These are phyloP conservation scores for Podospora anserina DNA, from an alignment of 495 filamentous ascomycete genomes.

Conservation along the genomic window DNA sequence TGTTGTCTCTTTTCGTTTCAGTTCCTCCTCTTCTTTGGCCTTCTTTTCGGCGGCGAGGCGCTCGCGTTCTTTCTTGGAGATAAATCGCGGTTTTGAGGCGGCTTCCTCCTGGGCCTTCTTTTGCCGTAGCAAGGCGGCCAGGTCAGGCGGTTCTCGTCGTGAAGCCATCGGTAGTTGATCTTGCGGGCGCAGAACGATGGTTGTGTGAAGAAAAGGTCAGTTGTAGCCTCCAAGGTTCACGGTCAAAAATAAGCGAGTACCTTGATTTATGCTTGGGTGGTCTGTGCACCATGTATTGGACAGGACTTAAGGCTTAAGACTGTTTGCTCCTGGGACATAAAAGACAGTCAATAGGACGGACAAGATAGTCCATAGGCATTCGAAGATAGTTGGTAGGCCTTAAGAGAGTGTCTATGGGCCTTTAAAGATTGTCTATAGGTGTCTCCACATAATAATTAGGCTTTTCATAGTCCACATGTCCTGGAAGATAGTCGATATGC, in stretches of 20 bases:
- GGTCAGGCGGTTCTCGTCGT: slow-evolving; percentile 43
- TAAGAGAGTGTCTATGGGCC: no score
- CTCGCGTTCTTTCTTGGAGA: slow-evolving; percentile 87
- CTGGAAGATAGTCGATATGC: no score
- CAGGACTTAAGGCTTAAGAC: no score
- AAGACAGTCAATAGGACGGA: no score
- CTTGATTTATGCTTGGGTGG: not conserved
- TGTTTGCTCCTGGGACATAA: no score
- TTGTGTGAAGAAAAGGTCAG: no score
- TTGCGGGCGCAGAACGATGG: no score
- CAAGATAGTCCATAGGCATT: no score
- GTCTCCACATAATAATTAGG: no score
- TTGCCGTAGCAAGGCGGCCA: slow-evolving; percentile 49
- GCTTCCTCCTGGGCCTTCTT: slow-evolving; percentile 45
- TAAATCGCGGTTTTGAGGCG: slow-evolving; percentile 77
- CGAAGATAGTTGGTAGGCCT: no score
- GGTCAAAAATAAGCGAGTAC: not conserved
- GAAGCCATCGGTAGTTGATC: not conserved
- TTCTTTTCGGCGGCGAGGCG: slow-evolving; percentile 80
- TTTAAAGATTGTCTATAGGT: no score
- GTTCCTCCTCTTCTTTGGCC: slow-evolving; percentile 76
- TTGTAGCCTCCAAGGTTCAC: not conserved
- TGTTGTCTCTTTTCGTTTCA: slow-evolving; percentile 45
- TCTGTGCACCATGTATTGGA: not conserved
- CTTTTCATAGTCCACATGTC: no score